A percentile compares a stretch with the other conserved stretches of the same genome.
Evolutionary conservation across 2,329 filamentous ascomycete genomes (phyloP).

Genomic region (Nemania diffusa): DNA sequence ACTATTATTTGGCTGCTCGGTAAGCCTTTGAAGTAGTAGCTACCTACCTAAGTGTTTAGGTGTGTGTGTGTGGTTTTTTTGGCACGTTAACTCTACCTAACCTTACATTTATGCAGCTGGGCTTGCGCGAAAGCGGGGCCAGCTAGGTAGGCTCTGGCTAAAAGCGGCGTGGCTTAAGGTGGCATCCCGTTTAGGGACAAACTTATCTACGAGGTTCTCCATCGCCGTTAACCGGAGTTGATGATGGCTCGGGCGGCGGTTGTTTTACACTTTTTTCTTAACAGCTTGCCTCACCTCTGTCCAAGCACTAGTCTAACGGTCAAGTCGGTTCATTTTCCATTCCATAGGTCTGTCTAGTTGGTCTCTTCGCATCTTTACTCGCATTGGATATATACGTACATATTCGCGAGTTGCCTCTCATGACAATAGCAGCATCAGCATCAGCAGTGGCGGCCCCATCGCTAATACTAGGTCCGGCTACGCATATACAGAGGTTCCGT

Average conservation of each 20-base stretch:
- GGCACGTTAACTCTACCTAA: too few relatives aligned
- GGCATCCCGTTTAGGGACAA: too few relatives aligned
- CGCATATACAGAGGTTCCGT: not conserved
- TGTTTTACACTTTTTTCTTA: not conserved
- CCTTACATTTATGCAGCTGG: not conserved
- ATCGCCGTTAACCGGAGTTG: slow-evolving; percentile 34
- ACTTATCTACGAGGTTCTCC: not conserved
- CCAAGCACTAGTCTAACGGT: not conserved
- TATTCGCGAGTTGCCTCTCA: slow-evolving; percentile 20
- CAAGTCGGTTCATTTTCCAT: not conserved
- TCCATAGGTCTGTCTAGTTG: not conserved
- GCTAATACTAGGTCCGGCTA: slow-evolving; percentile 20
- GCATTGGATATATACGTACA: not conserved
- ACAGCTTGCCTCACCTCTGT: not conserved
- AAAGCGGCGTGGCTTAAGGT: too few relatives aligned
- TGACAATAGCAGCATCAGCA: slow-evolving; percentile 23
- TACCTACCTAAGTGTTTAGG: too few relatives aligned
- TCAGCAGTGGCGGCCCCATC: slow-evolving; percentile 16
- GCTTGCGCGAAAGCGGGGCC: not conserved
- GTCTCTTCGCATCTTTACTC: not conserved
- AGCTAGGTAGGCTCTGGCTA: not conserved
- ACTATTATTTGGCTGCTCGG: too few relatives aligned
- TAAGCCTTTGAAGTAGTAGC: too few relatives aligned
- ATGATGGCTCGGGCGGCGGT: not conserved
- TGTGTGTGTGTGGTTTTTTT: too few relatives aligned